Evolutionary conservation across 345 rosid genomes (phyloP).

Genomic region (Pistacia atlantica): DNA sequence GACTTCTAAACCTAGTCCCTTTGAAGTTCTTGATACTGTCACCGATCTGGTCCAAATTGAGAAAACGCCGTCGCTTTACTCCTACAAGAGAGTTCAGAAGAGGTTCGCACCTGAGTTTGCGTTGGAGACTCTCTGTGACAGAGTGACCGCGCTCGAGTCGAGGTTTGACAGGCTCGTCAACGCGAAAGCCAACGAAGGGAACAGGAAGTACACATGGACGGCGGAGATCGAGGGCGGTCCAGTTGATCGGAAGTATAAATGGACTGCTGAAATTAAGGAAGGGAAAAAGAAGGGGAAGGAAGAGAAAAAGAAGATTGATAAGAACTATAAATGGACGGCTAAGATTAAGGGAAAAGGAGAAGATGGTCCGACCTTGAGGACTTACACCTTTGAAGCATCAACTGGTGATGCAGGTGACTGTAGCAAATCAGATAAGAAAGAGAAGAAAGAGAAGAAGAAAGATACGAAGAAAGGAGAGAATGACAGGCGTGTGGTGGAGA

Average conservation of each 20-base stretch:
- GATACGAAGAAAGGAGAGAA: slow-evolving; percentile 43
- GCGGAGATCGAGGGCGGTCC: slow-evolving; percentile 69
- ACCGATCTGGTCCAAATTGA: slow-evolving; percentile 67
- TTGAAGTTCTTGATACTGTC: slow-evolving; percentile 48
- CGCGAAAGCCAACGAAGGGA: slow-evolving; percentile 35
- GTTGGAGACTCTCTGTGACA: slow-evolving; percentile 54
- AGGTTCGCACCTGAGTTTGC: slow-evolving; percentile 39
- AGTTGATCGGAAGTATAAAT: slow-evolving; percentile 70
- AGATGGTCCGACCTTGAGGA: slow-evolving; percentile 48
- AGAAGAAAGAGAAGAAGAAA: slow-evolving; percentile 37
- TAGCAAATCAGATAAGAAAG: slow-evolving; percentile 41
- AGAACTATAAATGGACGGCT: slow-evolving; percentile 74
- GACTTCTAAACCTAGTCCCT: slow-evolving; percentile 34
- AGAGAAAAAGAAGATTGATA: slow-evolving; percentile 37
- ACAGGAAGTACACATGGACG: slow-evolving; percentile 78
- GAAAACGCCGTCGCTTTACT: slow-evolving; percentile 41
- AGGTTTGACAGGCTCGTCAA: slow-evolving; percentile 55
- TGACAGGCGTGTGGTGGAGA: slow-evolving; percentile 62
- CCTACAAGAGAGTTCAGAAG: slow-evolving; percentile 53
- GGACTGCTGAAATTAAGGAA: slow-evolving; percentile 77
- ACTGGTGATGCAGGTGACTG: slow-evolving; percentile 43
- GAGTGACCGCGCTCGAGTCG: slow-evolving; percentile 67
- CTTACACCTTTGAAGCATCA: slow-evolving; percentile 62
- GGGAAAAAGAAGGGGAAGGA: slow-evolving; percentile 32
- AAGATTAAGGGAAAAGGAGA: slow-evolving; percentile 56